phyloP scores from a whole-genome alignment of 2,329 filamentous ascomycete species.

The Emericellopsis cladophorae region DNA sequence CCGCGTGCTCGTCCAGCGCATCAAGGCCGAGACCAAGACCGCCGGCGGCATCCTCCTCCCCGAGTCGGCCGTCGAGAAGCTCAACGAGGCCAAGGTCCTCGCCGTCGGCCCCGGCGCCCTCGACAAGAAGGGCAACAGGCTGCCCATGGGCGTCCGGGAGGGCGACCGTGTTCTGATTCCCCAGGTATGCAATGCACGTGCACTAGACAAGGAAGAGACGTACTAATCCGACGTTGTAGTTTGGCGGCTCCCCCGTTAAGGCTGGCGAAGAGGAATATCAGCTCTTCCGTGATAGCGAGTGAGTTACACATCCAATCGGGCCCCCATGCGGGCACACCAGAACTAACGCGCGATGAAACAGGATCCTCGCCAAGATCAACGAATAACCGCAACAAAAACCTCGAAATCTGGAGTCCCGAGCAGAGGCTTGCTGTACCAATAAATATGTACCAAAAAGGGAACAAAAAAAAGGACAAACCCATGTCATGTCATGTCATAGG shows the following conservation, averaged over 20 bases:
- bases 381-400: slow-evolving; percentile 43
- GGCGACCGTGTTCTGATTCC: slow-evolving; percentile 95
- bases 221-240: slow-evolving; percentile 37
- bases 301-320: slow-evolving; percentile 25
- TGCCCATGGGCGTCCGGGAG: slow-evolving; percentile 67
- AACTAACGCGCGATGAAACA: slow-evolving; percentile 22
- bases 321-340: slow-evolving; percentile 3
- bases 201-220: not conserved
- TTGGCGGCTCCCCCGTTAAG: slow-evolving; percentile 89
- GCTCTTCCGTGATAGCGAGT: slow-evolving; percentile 97
- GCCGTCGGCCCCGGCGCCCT: slow-evolving; percentile 84
- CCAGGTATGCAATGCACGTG: slow-evolving; percentile 48
- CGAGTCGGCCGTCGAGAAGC: slow-evolving; percentile 92
- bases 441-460: no score
- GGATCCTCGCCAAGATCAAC: slow-evolving; percentile 97
- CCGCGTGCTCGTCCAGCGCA: slow-evolving; percentile 93
- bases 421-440: no score
- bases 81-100: slow-evolving; percentile 94
- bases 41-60: slow-evolving; percentile 95
- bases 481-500: no score
- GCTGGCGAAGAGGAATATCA: slow-evolving; percentile 94
- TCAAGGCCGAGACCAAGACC: slow-evolving; percentile 96
- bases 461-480: no score
- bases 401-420: no score
- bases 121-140: slow-evolving; percentile 79